Conservation (phyloP, 2,329 filamentous ascomycete species). For the Clonostachys chloroleuca region DNA sequence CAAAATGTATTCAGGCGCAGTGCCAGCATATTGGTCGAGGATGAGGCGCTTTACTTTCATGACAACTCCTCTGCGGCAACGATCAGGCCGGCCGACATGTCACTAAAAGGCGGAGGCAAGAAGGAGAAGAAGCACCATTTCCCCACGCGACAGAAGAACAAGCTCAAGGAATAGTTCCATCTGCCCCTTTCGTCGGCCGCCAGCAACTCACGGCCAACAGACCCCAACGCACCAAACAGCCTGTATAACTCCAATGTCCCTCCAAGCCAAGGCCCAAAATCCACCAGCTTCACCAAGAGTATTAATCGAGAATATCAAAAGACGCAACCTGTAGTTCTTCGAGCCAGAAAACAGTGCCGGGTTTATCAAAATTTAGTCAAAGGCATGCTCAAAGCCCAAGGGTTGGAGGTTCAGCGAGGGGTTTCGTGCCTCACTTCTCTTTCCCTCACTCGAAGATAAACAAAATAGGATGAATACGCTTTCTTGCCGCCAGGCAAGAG, state of each 20-base stretch:
- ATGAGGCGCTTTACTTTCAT: constrained; percentile 54
- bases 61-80: constrained; percentile 76
- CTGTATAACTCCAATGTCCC: constrained; percentile 76
- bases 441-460: too few species aligned
- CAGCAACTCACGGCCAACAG: constrained; percentile 72
- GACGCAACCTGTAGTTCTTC: too few species aligned
- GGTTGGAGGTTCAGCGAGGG: too few species aligned
- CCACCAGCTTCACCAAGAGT: constrained; percentile 67
- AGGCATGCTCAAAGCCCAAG: too few species aligned
- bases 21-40: too few species aligned
- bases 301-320: too few species aligned
- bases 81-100: constrained; percentile 57
- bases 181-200: constrained; percentile 71
- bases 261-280: constrained; percentile 62
- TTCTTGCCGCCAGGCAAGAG: too few species aligned
- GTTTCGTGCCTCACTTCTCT: too few species aligned
- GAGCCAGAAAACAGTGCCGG: too few species aligned
- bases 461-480: too few species aligned
- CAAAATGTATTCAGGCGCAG: too few species aligned
- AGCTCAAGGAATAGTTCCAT: constrained; percentile 70
- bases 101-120: constrained; percentile 44
- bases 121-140: constrained; percentile 80
- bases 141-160: constrained; percentile 73
- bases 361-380: too few species aligned
- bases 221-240: constrained; percentile 70